Percentiles rank a stretch among this genome's conserved stretches.
Evolutionary conservation across 1,284 basidiomycete genomes (phyloP).

Genomic region (Xerocomus minutiporus): DNA sequence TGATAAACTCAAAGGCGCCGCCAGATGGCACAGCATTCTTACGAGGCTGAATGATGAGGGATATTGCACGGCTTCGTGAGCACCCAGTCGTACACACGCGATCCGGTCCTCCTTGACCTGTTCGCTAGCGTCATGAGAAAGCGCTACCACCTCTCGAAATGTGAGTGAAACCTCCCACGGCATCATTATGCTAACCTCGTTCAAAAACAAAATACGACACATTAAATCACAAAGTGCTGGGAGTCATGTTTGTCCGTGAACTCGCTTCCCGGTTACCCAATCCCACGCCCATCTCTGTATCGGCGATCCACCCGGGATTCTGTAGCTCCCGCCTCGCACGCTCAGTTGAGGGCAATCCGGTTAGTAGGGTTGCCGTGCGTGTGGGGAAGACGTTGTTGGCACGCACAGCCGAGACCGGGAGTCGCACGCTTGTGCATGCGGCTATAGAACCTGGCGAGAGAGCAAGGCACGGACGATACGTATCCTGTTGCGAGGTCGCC

Average conservation of each 20-base stretch:
- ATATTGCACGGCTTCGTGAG: conserved; percentile 29
- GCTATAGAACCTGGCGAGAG: conserved; percentile 21
- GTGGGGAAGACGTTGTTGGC: conserved; percentile 20
- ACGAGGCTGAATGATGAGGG: conserved; percentile 28
- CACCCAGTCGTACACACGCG: background rate
- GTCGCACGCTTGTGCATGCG: conserved; percentile 29
- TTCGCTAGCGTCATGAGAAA: conserved; percentile 16
- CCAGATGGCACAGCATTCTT: conserved; percentile 27
- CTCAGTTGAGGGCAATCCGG: conserved; percentile 11
- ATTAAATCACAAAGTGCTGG: conserved; percentile 20
- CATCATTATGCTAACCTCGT: background rate
- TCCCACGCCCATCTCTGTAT: conserved; percentile 31
- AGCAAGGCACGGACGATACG: conserved; percentile 26
- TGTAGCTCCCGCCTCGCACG: conserved; percentile 28
- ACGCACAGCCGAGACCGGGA: conserved; percentile 30
- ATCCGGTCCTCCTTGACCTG: background rate
- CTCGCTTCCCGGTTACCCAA: conserved; percentile 31
- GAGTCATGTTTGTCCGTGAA: conserved; percentile 32
- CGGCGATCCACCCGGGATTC: conserved; percentile 36
- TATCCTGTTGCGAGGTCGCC: conserved; percentile 23
- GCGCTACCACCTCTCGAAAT: conserved; percentile 35
- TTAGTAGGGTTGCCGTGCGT: background rate
- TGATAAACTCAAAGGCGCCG: conserved; percentile 8
- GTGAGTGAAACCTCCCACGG: conserved; percentile 21
- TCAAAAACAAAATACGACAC: background rate